Evolutionary conservation across 208 protist species (phyloP).

Genomic region (Leishmania gerbilli): DNA sequence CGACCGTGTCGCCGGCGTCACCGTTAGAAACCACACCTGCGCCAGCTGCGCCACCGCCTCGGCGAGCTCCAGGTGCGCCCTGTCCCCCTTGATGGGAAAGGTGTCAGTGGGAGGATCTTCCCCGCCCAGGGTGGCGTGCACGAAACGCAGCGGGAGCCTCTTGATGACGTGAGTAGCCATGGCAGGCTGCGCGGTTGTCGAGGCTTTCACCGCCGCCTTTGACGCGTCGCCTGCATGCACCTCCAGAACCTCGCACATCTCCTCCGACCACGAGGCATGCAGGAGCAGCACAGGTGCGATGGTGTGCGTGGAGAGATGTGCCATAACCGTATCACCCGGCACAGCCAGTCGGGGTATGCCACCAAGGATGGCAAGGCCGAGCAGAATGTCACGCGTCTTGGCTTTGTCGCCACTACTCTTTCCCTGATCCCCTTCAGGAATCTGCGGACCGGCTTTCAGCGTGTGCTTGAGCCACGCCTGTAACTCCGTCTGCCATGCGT

Average conservation of each 20-base stretch:
- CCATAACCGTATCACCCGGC: slow-evolving; percentile 61
- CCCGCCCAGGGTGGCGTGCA: slow-evolving; percentile 51
- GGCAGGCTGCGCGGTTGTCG: neutral
- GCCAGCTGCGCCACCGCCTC: slow-evolving; percentile 31
- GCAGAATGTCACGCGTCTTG: slow-evolving; percentile 41
- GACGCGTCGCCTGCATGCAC: slow-evolving; percentile 21
- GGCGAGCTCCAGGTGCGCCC: slow-evolving; percentile 21
- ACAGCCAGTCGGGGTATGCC: slow-evolving; percentile 65
- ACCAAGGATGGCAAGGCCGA: slow-evolving; percentile 69
- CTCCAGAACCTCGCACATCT: slow-evolving; percentile 73
- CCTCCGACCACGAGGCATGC: slow-evolving; percentile 58
- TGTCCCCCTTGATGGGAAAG: slow-evolving; percentile 20
- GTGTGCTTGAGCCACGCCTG: slow-evolving; percentile 63
- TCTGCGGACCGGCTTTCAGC: slow-evolving; percentile 24
- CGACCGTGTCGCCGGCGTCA: slow-evolving; percentile 10
- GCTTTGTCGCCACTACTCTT: neutral
- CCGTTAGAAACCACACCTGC: slow-evolving; percentile 19
- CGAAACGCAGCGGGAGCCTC: slow-evolving; percentile 62
- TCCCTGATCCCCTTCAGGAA: neutral
- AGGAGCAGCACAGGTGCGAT: slow-evolving; percentile 47
- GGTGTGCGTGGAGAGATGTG: slow-evolving; percentile 51
- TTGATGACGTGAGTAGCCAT: slow-evolving; percentile 8
- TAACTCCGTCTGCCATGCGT: slow-evolving; percentile 59
- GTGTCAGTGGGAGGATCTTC: slow-evolving; percentile 15
- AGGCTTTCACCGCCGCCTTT: neutral